Evolutionary conservation across 805 yeast genomes (phyloP).

Genomic region (Starmera dryadoides): DNA sequence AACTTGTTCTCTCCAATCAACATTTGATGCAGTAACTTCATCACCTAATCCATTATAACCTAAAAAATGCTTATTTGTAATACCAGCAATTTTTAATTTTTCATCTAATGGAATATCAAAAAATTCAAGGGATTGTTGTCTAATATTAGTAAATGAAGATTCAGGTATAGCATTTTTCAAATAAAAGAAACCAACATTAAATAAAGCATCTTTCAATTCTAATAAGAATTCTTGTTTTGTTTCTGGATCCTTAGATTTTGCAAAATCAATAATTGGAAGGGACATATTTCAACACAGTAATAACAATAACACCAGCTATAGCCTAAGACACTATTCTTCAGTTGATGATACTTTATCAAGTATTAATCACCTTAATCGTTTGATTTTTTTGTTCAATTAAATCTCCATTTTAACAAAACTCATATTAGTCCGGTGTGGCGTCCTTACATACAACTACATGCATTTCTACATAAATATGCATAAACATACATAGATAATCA

Average conservation of each 20-base stretch:
- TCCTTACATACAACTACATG: no score
- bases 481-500: no score
- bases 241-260: slow-evolving; percentile 30
- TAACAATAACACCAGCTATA: no score
- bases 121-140: slow-evolving; percentile 26
- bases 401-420: no score
- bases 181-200: slow-evolving; percentile 39
- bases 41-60: slow-evolving; percentile 40
- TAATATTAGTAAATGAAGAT: slow-evolving; percentile 12
- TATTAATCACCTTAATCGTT: no score
- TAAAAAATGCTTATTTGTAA: slow-evolving; percentile 35
- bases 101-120: slow-evolving; percentile 32
- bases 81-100: slow-evolving; percentile 33
- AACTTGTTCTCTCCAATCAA: slow-evolving; percentile 45
- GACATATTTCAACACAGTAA: no score
- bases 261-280: slow-evolving; percentile 39
- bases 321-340: no score
- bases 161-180: slow-evolving; percentile 37
- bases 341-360: no score
- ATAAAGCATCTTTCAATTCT: slow-evolving; percentile 44
- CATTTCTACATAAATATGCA: no score
- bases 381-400: no score
- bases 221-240: slow-evolving; percentile 38
- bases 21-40: slow-evolving; percentile 36
- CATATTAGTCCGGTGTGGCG: no score